A percentile compares a stretch with the other conserved stretches of the same genome.
Conservation (phyloP, 2,329 filamentous ascomycete species). For the Xylariales sp. region DNA sequence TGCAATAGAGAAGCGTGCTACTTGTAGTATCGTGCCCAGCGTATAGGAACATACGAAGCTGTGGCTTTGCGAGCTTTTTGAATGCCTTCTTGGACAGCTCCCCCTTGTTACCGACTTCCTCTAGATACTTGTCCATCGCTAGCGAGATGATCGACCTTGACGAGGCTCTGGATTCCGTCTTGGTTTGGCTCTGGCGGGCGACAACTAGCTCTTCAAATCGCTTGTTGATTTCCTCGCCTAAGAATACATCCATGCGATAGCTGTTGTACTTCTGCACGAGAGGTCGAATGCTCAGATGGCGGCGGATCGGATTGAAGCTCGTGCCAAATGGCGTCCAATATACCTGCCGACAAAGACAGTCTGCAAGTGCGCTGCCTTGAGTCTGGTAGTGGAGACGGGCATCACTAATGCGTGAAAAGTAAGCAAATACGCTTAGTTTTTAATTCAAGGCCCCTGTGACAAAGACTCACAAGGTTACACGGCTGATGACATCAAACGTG, state of each 20-base stretch:
- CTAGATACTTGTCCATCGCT: constrained; percentile 39
- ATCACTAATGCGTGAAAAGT: constrained; percentile 30
- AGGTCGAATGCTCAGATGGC: constrained; percentile 37
- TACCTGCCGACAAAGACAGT: constrained; percentile 37
- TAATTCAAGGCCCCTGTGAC: too few species aligned
- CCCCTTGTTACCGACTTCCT: constrained; percentile 23
- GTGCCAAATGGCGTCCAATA: constrained; percentile 41
- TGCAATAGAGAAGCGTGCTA: constrained; percentile 63
- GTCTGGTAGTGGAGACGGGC: constrained; percentile 43
- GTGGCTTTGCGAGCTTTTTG: constrained; percentile 36
- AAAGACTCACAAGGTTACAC: constrained; percentile 39
- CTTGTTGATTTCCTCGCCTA: constrained; percentile 42
- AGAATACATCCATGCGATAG: constrained; percentile 38
- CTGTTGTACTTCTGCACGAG: constrained; percentile 42
- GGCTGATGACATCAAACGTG: constrained; percentile 44
- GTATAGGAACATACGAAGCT: constrained; percentile 54
- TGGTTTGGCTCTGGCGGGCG: constrained; percentile 8
- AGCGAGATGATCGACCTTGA: constrained; percentile 41
- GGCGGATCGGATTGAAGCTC: constrained; percentile 39
- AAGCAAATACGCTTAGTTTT: not conserved
- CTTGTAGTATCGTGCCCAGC: constrained; percentile 75
- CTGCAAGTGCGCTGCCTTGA: constrained; percentile 38
- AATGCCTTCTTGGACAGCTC: constrained; percentile 32
- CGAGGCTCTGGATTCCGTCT: not conserved
- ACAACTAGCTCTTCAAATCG: constrained; percentile 35